These are phyloP conservation scores for Plectosphaerella sp. DNA, from an alignment of 2,329 filamentous ascomycete species.

Conservation along the genomic window DNA sequence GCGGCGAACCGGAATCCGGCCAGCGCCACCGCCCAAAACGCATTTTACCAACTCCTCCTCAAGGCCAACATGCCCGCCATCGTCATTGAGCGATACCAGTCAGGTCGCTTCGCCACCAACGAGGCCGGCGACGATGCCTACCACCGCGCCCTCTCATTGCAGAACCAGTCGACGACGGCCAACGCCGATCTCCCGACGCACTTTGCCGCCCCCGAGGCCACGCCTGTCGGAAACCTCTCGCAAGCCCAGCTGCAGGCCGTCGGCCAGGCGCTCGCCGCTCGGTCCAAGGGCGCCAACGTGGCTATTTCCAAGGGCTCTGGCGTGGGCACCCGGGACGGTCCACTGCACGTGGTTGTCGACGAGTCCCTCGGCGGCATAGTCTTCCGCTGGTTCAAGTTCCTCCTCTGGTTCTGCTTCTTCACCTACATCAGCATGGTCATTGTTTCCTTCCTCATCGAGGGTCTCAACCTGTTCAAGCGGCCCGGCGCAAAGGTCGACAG, in stretches of 20 bases:
- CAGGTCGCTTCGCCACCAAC: constrained; percentile 79
- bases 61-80: constrained; percentile 93
- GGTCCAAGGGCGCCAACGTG: constrained; percentile 62
- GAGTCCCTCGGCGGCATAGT: constrained; percentile 75
- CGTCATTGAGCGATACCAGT: constrained; percentile 83
- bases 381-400: constrained; percentile 89
- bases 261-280: constrained; percentile 75
- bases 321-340: constrained; percentile 72
- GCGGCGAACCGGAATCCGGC: constrained; percentile 88
- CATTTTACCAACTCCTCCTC: constrained; percentile 87
- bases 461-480: constrained; percentile 73
- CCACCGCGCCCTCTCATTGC: constrained; percentile 60
- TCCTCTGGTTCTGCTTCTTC: constrained; percentile 72
- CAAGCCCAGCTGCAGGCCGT: constrained; percentile 69
- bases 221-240: constrained; percentile 35
- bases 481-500: constrained; percentile 68
- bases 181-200: constrained; percentile 7
- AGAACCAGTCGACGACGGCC: constrained; percentile 16
- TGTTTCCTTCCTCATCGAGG: constrained; percentile 79
- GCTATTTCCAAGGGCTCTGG: constrained; percentile 48
- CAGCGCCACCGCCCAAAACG: constrained; percentile 84
- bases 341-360: constrained; percentile 94
- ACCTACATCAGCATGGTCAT: constrained; percentile 76
- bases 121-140: constrained; percentile 74
- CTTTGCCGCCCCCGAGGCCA: constrained; percentile 21